phyloP scores from a whole-genome alignment of 2,329 filamentous ascomycete species.

The Juglanconis juglandina region DNA sequence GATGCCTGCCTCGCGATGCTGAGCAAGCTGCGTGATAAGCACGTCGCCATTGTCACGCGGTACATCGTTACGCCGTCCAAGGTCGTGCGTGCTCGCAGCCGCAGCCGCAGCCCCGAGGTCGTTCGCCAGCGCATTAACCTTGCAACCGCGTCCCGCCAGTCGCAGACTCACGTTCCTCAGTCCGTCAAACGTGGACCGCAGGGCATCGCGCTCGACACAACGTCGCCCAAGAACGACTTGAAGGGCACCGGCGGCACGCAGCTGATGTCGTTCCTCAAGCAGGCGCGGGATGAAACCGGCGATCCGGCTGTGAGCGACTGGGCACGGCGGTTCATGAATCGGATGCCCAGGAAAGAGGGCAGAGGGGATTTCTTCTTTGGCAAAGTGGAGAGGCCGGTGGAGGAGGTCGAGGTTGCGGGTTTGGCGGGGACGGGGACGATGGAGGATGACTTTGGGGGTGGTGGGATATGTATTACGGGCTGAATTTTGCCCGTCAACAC shows the following conservation, averaged over 20 bases:
- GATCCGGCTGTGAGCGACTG: constrained; percentile 77
- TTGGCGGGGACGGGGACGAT: constrained; percentile 86
- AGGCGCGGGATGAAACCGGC: constrained; percentile 91
- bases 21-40: constrained; percentile 76
- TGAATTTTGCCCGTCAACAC: not conserved
- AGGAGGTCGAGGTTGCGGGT: constrained; percentile 56
- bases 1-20: constrained; percentile 80
- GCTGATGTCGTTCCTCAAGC: constrained; percentile 92
- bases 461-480: constrained; percentile 57
- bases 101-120: constrained; percentile 56
- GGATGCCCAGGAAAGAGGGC: constrained; percentile 46
- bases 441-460: constrained; percentile 73
- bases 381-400: constrained; percentile 46
- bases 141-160: constrained; percentile 52
- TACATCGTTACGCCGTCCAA: constrained; percentile 91
- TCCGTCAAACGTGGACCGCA: constrained; percentile 12
- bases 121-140: constrained; percentile 56
- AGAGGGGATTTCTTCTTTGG: constrained; percentile 56
- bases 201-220: constrained; percentile 28
- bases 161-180: constrained; percentile 20
- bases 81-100: constrained; percentile 63
- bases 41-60: constrained; percentile 92
- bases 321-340: constrained; percentile 56
- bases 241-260: constrained; percentile 92
- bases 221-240: constrained; percentile 37